Base-by-base conservation (phyloP, 2,329 filamentous ascomycete genomes). In the Cordyceps cicadae region DNA sequence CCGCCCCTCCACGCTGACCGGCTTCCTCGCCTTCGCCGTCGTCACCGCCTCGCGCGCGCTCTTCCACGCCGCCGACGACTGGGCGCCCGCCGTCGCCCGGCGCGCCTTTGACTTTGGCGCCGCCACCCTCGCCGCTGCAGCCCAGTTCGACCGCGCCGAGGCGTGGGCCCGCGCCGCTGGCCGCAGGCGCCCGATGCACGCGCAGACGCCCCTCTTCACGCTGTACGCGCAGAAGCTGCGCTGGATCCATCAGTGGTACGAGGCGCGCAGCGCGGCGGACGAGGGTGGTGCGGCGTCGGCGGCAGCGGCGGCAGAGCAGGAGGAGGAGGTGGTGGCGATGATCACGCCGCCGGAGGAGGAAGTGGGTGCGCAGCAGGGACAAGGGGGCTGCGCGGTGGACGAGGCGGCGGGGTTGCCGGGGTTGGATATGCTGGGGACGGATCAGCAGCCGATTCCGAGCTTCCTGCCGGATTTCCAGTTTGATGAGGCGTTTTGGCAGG, bases 21-120 rank as follows among this genome's bases (percentile, higher is more conserved):
- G 57, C 17, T 59, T 59, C 19, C 17, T 59, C 12, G 57, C 57
- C 1, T 59, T 53, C 15, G 39, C 12, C 57, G 37, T 53, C 41
- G 49, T 59, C 39, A 59, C 57, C 17, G 37, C 57, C 5, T 59
- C 57, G 29, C 57, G 57, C 12, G 49, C 53, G 39, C 49, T 59
- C 21, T 54, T 59, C 49, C 57, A 59, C 57, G 57, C 34, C 26
- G 57, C 49, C 49, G 57, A 59, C 39, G 57, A 59, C 49, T 59
- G 57, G 57, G n/a, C 19, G 26, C 49, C 57, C 3, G 32, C 39
- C 4, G 50, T 59, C 2, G 57, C 57, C 39, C 57, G 50, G n/a
- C 57, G 50, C 19, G 24, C 14, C 17, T 59, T 59, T 6, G 57
- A 59, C 57, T 59, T 34, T 11, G 57, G 49, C 21, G 49, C 39